A percentile compares a stretch with the other conserved stretches of the same genome.
Conservation (phyloP, 192 early-diverging fungal species). For the Cladochytrium replicatum region DNA sequence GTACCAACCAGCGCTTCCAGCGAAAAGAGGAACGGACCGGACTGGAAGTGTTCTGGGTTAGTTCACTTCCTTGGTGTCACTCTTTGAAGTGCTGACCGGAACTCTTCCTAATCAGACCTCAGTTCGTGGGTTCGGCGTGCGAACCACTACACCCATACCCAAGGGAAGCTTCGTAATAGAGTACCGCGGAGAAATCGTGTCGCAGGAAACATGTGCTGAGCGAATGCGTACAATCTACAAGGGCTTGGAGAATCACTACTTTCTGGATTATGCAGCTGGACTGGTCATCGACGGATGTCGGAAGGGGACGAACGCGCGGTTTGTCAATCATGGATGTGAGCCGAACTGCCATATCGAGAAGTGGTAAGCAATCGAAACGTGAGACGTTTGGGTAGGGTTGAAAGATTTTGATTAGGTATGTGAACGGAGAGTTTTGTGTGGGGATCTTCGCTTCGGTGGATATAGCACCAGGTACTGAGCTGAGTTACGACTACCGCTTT, state of each 20-base stretch:
- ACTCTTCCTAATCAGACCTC: constrained; percentile 34
- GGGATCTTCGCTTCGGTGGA: constrained; percentile 65
- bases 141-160: constrained; percentile 37
- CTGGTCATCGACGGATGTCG: constrained; percentile 71
- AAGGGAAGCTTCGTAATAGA: constrained; percentile 59
- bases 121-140: constrained; percentile 62
- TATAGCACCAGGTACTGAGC: constrained; percentile 53
- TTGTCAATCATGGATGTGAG: constrained; percentile 75
- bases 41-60: constrained; percentile 58
- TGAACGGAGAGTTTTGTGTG: constrained; percentile 61
- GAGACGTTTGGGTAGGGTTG: neutral
- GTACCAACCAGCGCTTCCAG: constrained; percentile 72
- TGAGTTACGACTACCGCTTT: constrained; percentile 84
- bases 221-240: constrained; percentile 64
- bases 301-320: constrained; percentile 72
- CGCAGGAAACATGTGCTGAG: constrained; percentile 48
- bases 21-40: constrained; percentile 32
- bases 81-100: neutral
- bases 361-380: constrained; percentile 44
- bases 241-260: constrained; percentile 61
- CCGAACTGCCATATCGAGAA: constrained; percentile 88
- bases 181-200: constrained; percentile 77
- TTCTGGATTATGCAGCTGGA: constrained; percentile 60
- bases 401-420: constrained; percentile 26
- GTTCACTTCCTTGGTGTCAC: neutral